phyloP scores from a whole-genome alignment of 768 basidiomycete species.

The Ephemerocybe angulata region DNA sequence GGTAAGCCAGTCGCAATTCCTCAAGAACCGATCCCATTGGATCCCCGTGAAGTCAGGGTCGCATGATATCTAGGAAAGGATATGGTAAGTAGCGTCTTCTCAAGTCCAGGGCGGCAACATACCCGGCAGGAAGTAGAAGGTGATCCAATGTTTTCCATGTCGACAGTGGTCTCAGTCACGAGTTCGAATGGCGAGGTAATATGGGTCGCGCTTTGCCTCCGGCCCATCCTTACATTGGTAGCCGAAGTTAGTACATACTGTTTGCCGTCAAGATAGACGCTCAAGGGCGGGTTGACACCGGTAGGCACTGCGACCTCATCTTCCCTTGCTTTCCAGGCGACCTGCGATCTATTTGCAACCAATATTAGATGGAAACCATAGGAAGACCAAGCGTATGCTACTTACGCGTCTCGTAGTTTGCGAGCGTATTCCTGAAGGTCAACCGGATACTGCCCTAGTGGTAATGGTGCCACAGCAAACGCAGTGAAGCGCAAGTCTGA shows the following conservation, averaged over 20 bases:
- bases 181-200: neutral
- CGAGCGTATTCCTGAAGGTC: slow-evolving; percentile 5
- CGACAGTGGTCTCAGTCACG: neutral
- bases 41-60: neutral
- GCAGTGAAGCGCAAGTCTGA: slow-evolving; percentile 8
- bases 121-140: neutral
- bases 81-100: neutral
- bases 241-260: neutral
- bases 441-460: slow-evolving; percentile 10
- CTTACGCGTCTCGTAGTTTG: neutral
- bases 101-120: neutral
- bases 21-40: slow-evolving; percentile 1
- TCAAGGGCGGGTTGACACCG: neutral
- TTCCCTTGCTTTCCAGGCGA: neutral
- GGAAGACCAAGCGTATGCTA: neutral
- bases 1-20: neutral
- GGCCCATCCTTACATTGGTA: neutral
- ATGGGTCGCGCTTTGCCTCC: neutral
- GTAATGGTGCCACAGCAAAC: neutral
- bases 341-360: no score
- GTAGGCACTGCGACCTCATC: neutral
- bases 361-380: neutral
- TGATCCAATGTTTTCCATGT: neutral
- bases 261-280: neutral
- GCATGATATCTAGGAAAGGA: neutral